Conservation (phyloP, 768 basidiomycete species). For the Phlegmacium glaucopus region DNA sequence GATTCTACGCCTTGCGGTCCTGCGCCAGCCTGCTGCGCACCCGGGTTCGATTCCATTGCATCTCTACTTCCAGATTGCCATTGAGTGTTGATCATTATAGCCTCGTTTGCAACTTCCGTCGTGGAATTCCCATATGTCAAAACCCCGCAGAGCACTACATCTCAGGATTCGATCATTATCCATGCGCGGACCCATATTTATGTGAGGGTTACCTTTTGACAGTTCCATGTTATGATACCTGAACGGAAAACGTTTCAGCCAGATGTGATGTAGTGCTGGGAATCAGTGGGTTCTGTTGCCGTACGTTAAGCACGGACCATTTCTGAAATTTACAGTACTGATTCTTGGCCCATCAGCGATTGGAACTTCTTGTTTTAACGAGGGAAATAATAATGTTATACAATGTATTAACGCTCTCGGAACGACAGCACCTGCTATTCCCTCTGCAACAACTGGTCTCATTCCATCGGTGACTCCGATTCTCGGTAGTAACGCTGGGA, state of each 20-base stretch:
- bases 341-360: not conserved
- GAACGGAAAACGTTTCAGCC: too few species aligned
- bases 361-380: not conserved
- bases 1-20: too few species aligned
- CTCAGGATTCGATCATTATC: not conserved
- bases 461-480: conserved; percentile 10
- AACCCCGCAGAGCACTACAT: not conserved
- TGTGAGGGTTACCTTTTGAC: too few species aligned
- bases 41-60: too few species aligned
- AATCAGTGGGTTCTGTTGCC: not conserved
- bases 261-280: too few species aligned
- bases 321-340: not conserved
- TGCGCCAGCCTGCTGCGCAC: too few species aligned
- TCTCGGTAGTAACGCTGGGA: conserved; percentile 2
- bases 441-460: conserved; percentile 13
- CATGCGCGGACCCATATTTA: not conserved
- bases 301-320: not conserved
- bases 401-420: conserved; percentile 16
- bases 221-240: too few species aligned
- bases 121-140: not conserved
- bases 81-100: too few species aligned
- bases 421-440: conserved; percentile 10
- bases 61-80: too few species aligned
- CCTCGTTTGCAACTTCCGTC: not conserved
- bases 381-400: conserved; percentile 1